Conservation (phyloP, 2,329 filamentous ascomycete genomes). For the Fusarium coffeatum region DNA sequence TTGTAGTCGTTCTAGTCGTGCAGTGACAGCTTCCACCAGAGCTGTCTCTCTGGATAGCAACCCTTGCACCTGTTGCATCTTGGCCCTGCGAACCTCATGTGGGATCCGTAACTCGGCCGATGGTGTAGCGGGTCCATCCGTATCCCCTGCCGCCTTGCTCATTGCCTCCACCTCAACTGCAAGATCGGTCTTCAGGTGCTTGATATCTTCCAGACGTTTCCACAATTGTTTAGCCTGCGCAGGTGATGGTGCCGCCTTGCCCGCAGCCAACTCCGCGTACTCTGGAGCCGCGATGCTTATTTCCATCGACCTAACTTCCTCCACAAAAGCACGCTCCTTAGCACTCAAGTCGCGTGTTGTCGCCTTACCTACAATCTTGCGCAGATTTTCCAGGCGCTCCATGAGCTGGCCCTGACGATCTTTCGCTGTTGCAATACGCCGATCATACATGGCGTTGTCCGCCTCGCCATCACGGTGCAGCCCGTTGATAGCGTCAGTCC, state of each 20-base stretch:
- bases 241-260: constrained; percentile 47
- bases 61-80: constrained; percentile 71
- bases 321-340: constrained; percentile 60
- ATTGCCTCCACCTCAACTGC: constrained; percentile 62
- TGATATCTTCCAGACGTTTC: constrained; percentile 69
- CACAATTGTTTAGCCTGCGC: constrained; percentile 60
- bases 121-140: constrained; percentile 46
- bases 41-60: constrained; percentile 75
- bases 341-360: constrained; percentile 57
- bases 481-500: constrained; percentile 72
- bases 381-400: constrained; percentile 69
- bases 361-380: constrained; percentile 57
- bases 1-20: constrained; percentile 69
- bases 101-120: constrained; percentile 64
- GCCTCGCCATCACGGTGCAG: constrained; percentile 61
- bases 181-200: constrained; percentile 65
- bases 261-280: constrained; percentile 46
- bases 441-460: constrained; percentile 68
- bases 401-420: constrained; percentile 67
- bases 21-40: constrained; percentile 74
- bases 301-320: constrained; percentile 67
- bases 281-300: constrained; percentile 56
- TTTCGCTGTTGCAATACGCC: constrained; percentile 66
- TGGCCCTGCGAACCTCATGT: constrained; percentile 69
- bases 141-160: constrained; percentile 47